phyloP scores from a whole-genome alignment of 768 basidiomycete species.

The Pulveroboletus sp. region DNA sequence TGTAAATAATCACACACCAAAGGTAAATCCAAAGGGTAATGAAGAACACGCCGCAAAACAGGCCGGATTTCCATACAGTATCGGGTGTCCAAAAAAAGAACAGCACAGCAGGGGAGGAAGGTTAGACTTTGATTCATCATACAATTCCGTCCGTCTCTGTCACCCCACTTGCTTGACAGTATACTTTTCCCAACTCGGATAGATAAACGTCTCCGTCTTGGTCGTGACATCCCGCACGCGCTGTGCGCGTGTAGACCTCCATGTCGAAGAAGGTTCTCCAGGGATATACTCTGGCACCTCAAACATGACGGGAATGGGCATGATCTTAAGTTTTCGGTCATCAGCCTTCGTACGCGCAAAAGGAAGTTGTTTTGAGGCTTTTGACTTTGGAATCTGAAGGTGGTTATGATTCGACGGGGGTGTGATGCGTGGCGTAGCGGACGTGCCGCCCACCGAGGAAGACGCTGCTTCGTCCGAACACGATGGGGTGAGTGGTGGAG shows the following conservation, averaged over 20 bases:
- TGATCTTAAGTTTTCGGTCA: constrained; percentile 50
- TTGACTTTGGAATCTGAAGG: constrained; percentile 38
- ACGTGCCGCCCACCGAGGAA: constrained; percentile 25
- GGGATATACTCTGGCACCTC: constrained; percentile 27
- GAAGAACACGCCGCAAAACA: not conserved
- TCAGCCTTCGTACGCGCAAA: constrained; percentile 50
- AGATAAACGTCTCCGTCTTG: constrained; percentile 44
- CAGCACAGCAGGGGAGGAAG: not conserved
- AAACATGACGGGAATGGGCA: constrained; percentile 41
- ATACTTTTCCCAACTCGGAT: constrained; percentile 67
- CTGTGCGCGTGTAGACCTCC: constrained; percentile 28
- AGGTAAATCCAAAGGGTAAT: not conserved
- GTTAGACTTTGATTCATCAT: not conserved
- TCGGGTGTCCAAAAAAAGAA: not conserved
- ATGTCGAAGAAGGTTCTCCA: constrained; percentile 18
- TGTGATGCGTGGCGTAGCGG: constrained; percentile 3
- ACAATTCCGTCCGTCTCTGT: not conserved
- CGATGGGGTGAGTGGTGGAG: constrained; percentile 7
- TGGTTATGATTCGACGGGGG: constrained; percentile 25
- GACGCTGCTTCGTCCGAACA: constrained; percentile 24
- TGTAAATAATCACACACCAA: not conserved
- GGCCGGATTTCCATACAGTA: not conserved
- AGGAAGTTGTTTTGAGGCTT: constrained; percentile 44
- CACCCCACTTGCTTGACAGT: constrained; percentile 38
- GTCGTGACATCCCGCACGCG: constrained; percentile 27